Evolutionary conservation across 1,139 yeast genomes (phyloP).

Genomic region (Sugiyamaella sp.): DNA sequence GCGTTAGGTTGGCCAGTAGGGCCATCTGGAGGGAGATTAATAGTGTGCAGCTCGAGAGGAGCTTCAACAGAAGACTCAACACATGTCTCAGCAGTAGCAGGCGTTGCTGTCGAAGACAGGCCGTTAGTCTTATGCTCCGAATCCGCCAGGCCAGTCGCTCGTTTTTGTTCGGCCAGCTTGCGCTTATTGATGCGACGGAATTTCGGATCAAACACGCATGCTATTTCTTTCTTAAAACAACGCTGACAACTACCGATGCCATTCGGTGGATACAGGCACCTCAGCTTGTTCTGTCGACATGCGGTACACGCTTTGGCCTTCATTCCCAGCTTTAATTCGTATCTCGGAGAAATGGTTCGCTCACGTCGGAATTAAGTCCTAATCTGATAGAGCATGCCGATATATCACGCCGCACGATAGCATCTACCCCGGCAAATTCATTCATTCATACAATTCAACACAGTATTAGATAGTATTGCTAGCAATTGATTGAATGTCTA

Average conservation of each 20-base stretch:
- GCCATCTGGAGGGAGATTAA: slow-evolving; percentile 5
- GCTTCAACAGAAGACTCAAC: background rate
- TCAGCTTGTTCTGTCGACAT: slow-evolving; percentile 23
- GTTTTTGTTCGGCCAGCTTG: background rate
- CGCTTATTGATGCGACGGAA: slow-evolving; percentile 15
- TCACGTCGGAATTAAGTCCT: background rate
- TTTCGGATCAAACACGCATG: slow-evolving; percentile 23
- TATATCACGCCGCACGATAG: background rate
- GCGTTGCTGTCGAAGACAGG: background rate
- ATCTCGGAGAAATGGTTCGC: background rate
- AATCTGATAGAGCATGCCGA: too few relatives aligned
- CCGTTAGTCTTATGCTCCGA: background rate
- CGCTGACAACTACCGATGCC: slow-evolving; percentile 21
- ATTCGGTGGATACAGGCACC: slow-evolving; percentile 18
- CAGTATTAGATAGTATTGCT: too few relatives aligned
- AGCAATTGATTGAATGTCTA: too few relatives aligned
- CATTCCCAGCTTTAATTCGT: slow-evolving; percentile 9
- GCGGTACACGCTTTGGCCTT: slow-evolving; percentile 24
- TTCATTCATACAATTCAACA: too few relatives aligned
- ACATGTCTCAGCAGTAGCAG: background rate
- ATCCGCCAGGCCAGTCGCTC: background rate
- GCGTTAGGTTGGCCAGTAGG: slow-evolving; percentile 1
- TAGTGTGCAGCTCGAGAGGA: slow-evolving; percentile 1
- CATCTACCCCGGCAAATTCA: too few relatives aligned
- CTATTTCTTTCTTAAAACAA: slow-evolving; percentile 14